phyloP scores from a whole-genome alignment of 345 rosid genomes.

The Syzygium aqueum region DNA sequence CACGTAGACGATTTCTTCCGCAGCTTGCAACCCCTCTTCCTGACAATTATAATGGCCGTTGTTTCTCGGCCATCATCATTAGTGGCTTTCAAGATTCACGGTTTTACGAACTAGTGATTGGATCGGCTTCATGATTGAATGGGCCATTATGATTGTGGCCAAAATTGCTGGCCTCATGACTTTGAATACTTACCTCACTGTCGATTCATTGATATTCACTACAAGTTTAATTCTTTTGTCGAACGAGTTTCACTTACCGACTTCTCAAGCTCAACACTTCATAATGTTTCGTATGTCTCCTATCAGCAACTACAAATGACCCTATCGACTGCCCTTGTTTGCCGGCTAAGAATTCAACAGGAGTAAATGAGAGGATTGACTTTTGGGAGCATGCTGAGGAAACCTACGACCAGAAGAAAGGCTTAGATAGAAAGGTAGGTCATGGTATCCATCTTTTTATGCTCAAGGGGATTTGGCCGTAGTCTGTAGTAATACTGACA shows the following conservation, averaged over 20 bases:
- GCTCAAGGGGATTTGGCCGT: neutral
- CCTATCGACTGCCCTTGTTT: neutral
- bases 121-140: no score
- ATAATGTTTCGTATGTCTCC: neutral
- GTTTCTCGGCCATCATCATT: no score
- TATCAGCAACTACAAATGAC: neutral
- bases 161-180: no score
- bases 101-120: no score
- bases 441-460: neutral
- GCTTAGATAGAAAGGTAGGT: conserved; percentile 44
- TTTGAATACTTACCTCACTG: no score
- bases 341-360: conserved; percentile 17
- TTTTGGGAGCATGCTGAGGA: conserved; percentile 70
- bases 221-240: neutral
- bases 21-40: no score
- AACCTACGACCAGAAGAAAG: conserved; percentile 36
- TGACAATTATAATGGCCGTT: no score
- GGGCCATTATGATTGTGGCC: no score
- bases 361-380: conserved; percentile 49
- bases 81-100: no score
- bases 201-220: no score
- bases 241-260: neutral
- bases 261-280: neutral
- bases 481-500: neutral
- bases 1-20: no score